Conservation (phyloP, 148 eudicot genomes). For the Rheum nobile region DNA sequence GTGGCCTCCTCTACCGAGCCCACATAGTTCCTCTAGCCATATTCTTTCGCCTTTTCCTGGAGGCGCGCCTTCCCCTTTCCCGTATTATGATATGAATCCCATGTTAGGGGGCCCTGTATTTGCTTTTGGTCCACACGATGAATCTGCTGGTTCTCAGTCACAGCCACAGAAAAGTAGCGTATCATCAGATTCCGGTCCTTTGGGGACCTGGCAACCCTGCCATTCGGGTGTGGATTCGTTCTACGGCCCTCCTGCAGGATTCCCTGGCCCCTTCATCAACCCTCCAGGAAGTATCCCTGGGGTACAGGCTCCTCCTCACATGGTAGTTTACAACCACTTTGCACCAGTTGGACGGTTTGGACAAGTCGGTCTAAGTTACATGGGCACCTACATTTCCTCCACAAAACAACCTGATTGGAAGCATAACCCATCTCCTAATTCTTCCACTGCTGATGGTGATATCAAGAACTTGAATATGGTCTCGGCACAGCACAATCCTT, state of each 20-base stretch:
- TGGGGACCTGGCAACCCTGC: conserved; percentile 76
- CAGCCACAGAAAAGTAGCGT: conserved; percentile 51
- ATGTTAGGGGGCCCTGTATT: conserved; percentile 78
- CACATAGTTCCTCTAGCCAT: conserved; percentile 62
- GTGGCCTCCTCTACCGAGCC: conserved; percentile 94
- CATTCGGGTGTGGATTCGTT: conserved; percentile 74
- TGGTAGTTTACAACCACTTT: conserved; percentile 96
- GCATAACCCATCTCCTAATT: conserved; percentile 40
- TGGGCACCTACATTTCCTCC: conserved; percentile 89
- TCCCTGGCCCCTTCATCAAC: conserved; percentile 68
- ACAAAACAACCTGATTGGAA: conserved; percentile 97
- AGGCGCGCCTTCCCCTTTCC: conserved; percentile 65
- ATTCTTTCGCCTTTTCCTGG: conserved; percentile 73
- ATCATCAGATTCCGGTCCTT: conserved; percentile 49
- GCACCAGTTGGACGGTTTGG: conserved; percentile 93
- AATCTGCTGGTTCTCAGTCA: conserved; percentile 48
- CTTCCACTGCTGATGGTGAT: conserved; percentile 46
- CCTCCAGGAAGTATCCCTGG: conserved; percentile 80
- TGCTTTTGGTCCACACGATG: conserved; percentile 71
- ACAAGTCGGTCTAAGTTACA: conserved; percentile 91
- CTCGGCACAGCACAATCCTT: conserved; percentile 37
- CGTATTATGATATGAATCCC: conserved; percentile 89
- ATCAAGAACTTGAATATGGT: conserved; percentile 45
- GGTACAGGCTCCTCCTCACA: conserved; percentile 82
- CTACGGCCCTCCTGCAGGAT: conserved; percentile 81